These are phyloP conservation scores for Hylodesmum podocarpum DNA, from an alignment of 306 rosid genomes.

Conservation along the genomic window DNA sequence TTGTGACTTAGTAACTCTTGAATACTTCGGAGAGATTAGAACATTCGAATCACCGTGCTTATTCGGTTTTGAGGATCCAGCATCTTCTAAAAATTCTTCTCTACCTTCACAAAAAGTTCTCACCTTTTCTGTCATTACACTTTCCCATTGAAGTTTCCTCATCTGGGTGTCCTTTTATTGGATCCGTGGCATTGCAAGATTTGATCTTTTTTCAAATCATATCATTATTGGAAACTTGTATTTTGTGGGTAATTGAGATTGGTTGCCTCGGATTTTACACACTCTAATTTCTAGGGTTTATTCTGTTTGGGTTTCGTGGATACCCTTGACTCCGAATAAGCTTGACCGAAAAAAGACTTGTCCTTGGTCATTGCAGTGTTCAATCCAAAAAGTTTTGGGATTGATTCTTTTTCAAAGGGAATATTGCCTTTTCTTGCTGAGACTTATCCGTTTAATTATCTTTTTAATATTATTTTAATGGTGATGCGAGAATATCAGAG, in stretches of 20 bases:
- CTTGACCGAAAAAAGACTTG: conserved; percentile 19
- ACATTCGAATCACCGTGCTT: conserved; percentile 1
- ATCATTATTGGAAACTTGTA: neutral
- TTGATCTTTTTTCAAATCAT: conserved; percentile 1
- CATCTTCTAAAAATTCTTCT: conserved; percentile 22
- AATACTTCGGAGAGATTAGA: neutral
- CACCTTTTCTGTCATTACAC: conserved; percentile 26
- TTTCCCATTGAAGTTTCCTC: neutral
- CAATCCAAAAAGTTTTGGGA: neutral
- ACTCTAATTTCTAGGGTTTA: conserved; percentile 34
- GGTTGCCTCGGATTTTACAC: conserved; percentile 7
- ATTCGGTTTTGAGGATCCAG: conserved; percentile 6
- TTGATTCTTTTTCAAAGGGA: conserved; percentile 24
- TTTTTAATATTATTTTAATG: conserved; percentile 3
- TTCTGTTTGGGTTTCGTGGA: conserved; percentile 11
- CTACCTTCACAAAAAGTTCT: conserved; percentile 23
- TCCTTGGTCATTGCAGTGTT: conserved; percentile 23
- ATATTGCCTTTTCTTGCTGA: conserved; percentile 10
- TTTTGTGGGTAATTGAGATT: neutral
- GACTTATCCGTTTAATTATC: conserved; percentile 12
- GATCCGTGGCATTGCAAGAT: conserved; percentile 5
- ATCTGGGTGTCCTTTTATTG: neutral
- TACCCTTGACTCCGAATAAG: conserved; percentile 9
- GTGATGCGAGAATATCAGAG: conserved; percentile 32
- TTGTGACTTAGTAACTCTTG: neutral